A percentile compares a stretch with the other conserved stretches of the same genome.
phyloP scores from a whole-genome alignment of 2,329 filamentous ascomycete species.

The Trichoderma gracile region DNA sequence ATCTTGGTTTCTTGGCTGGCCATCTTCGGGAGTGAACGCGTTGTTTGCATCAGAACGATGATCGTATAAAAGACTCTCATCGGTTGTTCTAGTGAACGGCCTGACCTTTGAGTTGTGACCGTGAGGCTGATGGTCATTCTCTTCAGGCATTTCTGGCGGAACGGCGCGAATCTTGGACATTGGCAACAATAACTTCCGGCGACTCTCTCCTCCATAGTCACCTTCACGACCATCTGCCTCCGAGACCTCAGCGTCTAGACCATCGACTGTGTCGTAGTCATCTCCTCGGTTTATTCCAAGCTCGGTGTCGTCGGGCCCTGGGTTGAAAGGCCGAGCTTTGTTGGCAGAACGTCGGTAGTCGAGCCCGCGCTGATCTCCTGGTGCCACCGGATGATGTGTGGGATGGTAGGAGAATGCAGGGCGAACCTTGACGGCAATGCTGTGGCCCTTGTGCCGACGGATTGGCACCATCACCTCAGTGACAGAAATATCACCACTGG shows the following conservation, averaged over 20 bases:
- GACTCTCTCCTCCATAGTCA: neutral
- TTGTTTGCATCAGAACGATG: neutral
- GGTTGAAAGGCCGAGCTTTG: constrained; percentile 31
- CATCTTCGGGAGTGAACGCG: neutral
- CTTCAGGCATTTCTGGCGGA: neutral
- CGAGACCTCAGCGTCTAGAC: neutral
- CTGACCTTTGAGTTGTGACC: constrained; percentile 14
- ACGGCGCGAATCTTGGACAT: constrained; percentile 24
- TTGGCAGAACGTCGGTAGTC: constrained; percentile 16
- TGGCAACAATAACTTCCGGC: neutral
- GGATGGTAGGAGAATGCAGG: constrained; percentile 31
- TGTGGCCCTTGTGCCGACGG: constrained; percentile 30
- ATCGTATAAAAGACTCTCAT: neutral
- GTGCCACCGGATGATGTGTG: constrained; percentile 17
- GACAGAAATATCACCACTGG: constrained; percentile 26
- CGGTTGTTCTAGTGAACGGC: constrained; percentile 3
- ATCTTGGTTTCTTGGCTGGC: neutral
- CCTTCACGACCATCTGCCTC: neutral
- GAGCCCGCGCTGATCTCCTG: constrained; percentile 11
- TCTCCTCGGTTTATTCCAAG: neutral
- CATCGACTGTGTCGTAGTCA: neutral
- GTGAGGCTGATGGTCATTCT: neutral
- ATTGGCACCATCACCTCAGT: constrained; percentile 26
- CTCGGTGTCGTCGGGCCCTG: neutral
- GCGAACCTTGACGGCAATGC: constrained; percentile 32